Evolutionary conservation across 176 grass and related monocot genomes (phyloP).

Genomic region (maize (Zea mays)): Zm-B73-REFERENCE-NAM-5.0 NC_050099.1:177914001-177914500

Average conservation of each 20-base stretch:
- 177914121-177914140: slow-evolving; percentile 44
- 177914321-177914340: slow-evolving; percentile 48
- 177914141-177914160: slow-evolving; percentile 67
- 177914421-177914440: no score
- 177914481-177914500: slow-evolving; percentile 32
- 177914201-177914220: background rate
- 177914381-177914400: background rate
- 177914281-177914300: slow-evolving; percentile 66
- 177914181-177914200: slow-evolving; percentile 16
- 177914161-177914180: slow-evolving; percentile 3
- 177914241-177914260: background rate
- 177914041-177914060: no score
- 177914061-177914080: background rate
- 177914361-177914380: slow-evolving; percentile 24
- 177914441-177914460: background rate
- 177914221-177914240: slow-evolving; percentile 42
- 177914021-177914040: no score
- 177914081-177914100: background rate
- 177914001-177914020: no score
- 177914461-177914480: background rate
- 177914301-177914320: slow-evolving; percentile 23
- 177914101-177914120: background rate
- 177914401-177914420: no score
- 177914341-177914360: background rate
- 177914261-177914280: background rate